Percentiles rank a stretch among this genome's conserved stretches.
Conservation (phyloP, 2,329 filamentous ascomycete species). For the Fusarium sp. region DNA sequence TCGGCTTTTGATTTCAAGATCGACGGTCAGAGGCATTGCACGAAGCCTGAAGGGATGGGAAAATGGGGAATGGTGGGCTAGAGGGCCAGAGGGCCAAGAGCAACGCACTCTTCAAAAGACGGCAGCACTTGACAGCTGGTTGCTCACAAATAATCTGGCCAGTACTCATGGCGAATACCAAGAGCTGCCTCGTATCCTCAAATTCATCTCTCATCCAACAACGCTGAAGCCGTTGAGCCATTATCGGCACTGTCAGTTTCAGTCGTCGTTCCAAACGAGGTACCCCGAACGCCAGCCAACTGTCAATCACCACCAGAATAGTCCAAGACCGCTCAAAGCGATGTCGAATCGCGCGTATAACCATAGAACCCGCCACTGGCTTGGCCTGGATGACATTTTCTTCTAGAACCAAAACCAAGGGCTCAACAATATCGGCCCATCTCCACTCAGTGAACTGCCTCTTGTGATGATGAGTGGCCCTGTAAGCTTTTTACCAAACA, state of each 20-base stretch:
- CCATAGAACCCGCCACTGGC: not conserved
- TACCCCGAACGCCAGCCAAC: not conserved
- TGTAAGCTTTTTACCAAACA: not conserved
- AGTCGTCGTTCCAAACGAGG: not conserved
- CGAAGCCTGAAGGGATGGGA: not conserved
- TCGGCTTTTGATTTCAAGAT: slow-evolving; percentile 12
- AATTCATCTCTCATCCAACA: not conserved
- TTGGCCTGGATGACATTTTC: slow-evolving; percentile 4
- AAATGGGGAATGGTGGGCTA: not conserved
- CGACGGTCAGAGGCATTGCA: not conserved
- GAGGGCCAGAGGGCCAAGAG: not conserved
- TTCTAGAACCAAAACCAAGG: not conserved
- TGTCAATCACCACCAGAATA: slow-evolving; percentile 6
- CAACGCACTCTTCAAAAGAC: not conserved
- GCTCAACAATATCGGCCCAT: not conserved
- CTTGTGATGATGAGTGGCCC: not conserved
- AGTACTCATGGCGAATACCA: not conserved
- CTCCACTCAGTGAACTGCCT: not conserved
- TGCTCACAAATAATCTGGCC: not conserved
- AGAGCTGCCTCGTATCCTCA: not conserved
- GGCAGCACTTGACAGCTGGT: not conserved
- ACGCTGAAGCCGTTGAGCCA: not conserved
- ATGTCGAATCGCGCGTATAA: not conserved
- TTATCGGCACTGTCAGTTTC: slow-evolving; percentile 5
- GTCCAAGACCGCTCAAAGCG: not conserved